Base-by-base conservation (phyloP, 352 stramenopile species). In the Phytophthora pini region DNA sequence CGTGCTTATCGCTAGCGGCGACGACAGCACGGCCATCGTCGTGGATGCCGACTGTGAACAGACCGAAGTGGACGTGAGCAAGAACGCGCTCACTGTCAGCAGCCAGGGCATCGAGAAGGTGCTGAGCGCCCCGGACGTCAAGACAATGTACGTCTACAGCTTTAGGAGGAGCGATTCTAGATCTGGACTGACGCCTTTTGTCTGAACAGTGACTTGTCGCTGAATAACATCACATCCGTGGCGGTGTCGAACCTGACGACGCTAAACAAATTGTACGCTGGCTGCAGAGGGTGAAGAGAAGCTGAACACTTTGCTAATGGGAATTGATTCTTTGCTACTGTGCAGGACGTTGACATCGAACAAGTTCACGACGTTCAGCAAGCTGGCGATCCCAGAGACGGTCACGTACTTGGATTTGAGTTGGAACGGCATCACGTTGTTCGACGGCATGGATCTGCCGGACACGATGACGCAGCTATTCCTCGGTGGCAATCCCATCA, bases 401-500 rank as follows among this genome's bases (percentile, higher is more conserved):
- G 47, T 89, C 57, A 76, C 68, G 53, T 56, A 63, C 12, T 49
- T 89, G 72, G 84, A 83, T 46, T 46, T 92, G 69, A 93, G 84
- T 56, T 92, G 79, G 79, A 93, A 91, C 56, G 40, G 48, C 26
- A 74, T 93, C 29, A 53, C 69, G 27, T 82, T 77, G 1, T 93
- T 93, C 44, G 67, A 85, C 17, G 79, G 65, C 57, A 84, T 93
- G 65, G 68, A n/a, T 11, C 61, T 92, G 20, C 81, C 84, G 0
- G 55, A 62, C 40, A 63, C 70, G 2, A 72, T 92, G 61, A 79
- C 61, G 34, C 63, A 90, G 32, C 52, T 93, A 10, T 92, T 76
- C 45, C 46, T 92, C 0, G 84, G 84, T 29, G 84, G 84, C 15
- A 93, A 93, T 57, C 68, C 67, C 17, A 84, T 93, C 68, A 76